A percentile compares a stretch with the other conserved stretches of the same genome.
Evolutionary conservation across 1,284 basidiomycete genomes (phyloP).

Genomic region (Cryptococcus sp.): DNA sequence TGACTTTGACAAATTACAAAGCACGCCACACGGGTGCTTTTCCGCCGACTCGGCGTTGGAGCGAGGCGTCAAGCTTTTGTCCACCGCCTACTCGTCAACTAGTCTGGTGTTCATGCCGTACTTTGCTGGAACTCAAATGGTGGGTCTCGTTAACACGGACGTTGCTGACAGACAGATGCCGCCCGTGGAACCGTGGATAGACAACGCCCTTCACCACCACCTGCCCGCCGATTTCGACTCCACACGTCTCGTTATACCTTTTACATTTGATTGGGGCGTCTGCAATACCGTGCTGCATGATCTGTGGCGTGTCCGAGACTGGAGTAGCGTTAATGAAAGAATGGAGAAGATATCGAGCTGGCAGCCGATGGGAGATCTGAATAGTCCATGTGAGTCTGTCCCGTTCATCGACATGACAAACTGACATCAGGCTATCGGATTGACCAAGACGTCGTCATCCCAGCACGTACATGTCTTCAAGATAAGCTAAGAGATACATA

Average conservation of each 20-base stretch:
- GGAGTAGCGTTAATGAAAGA: constrained; percentile 1
- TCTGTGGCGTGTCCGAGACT: constrained; percentile 14
- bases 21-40: constrained; percentile 24
- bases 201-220: constrained; percentile 19
- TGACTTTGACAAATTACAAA: constrained; percentile 17
- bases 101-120: constrained; percentile 43
- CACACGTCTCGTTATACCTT: constrained; percentile 39
- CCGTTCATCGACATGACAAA: too few relatives aligned
- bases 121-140: constrained; percentile 19
- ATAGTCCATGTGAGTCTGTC: constrained; percentile 16
- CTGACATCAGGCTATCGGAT: constrained; percentile 16
- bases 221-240: constrained; percentile 18
- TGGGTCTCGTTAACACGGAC: too few relatives aligned
- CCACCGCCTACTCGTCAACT: constrained; percentile 22
- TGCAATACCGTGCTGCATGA: constrained; percentile 22
- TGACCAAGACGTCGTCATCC: constrained; percentile 36
- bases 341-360: constrained; percentile 13
- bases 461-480: constrained; percentile 27
- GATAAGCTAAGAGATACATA: constrained; percentile 22
- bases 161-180: constrained; percentile 22
- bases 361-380: constrained; percentile 32
- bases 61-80: constrained; percentile 17
- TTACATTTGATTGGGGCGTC: constrained; percentile 46
- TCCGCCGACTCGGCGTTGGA: constrained; percentile 29
- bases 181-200: constrained; percentile 12